These are phyloP conservation scores for Rugonectria rugulosa DNA, from an alignment of 2,329 filamentous ascomycete species.

Conservation along the genomic window DNA sequence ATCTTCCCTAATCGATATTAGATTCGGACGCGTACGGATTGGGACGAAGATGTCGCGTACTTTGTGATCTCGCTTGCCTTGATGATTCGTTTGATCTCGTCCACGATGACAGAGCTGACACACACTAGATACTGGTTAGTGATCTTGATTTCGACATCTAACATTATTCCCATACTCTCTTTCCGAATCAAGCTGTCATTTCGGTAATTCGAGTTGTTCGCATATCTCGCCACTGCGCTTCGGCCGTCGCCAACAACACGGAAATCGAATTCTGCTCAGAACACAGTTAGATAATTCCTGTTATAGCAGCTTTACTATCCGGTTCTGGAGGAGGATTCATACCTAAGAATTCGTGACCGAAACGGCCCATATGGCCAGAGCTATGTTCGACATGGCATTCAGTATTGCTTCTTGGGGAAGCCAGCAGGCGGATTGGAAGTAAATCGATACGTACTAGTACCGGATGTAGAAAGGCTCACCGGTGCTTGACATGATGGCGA, in stretches of 20 bases:
- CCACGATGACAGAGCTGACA: slow-evolving; percentile 87
- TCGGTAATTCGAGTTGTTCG: slow-evolving; percentile 99
- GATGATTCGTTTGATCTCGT: slow-evolving; percentile 97
- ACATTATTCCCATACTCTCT: slow-evolving; percentile 78
- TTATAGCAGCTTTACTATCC: not conserved
- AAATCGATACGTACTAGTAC: slow-evolving; percentile 80
- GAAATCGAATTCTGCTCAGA: slow-evolving; percentile 86
- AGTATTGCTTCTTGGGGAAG: slow-evolving; percentile 9
- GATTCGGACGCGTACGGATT: slow-evolving; percentile 9
- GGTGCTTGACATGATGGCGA: slow-evolving; percentile 65
- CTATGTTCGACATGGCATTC: slow-evolving; percentile 54
- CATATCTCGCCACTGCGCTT: slow-evolving; percentile 93
- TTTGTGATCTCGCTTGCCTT: slow-evolving; percentile 98
- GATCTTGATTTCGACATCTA: not conserved
- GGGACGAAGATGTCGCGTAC: slow-evolving; percentile 56
- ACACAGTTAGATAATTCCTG: slow-evolving; percentile 12
- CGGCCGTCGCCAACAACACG: slow-evolving; percentile 90
- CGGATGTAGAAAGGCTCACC: slow-evolving; percentile 93
- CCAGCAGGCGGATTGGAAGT: not conserved
- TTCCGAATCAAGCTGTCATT: slow-evolving; percentile 99
- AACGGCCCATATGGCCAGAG: slow-evolving; percentile 95
- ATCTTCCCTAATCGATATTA: slow-evolving; percentile 74
- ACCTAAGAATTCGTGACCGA: slow-evolving; percentile 98
- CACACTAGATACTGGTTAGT: slow-evolving; percentile 73
- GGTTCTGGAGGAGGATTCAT: slow-evolving; percentile 15